A percentile compares a stretch with the other conserved stretches of the same genome.
Conservation (phyloP, 257 asterid genomes). For the Solanum medicagineum region DNA sequence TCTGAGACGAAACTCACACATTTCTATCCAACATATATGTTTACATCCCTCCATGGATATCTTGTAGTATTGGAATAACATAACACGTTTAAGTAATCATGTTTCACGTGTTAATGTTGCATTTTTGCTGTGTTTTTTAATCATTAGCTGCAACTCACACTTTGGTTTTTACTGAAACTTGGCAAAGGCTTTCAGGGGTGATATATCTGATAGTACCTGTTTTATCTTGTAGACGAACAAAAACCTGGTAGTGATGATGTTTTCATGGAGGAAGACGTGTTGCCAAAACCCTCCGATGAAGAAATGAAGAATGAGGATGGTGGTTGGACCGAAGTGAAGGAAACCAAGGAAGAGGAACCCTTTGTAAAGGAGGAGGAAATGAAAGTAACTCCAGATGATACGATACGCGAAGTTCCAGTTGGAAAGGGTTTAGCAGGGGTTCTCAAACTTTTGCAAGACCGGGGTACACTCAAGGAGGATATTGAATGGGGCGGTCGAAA, state of each 20-base stretch:
- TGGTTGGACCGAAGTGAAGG: slow-evolving; percentile 60
- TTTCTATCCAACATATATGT: not conserved
- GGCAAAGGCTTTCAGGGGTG: not conserved
- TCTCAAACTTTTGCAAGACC: slow-evolving; percentile 65
- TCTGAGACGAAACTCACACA: not conserved
- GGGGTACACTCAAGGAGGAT: slow-evolving; percentile 87
- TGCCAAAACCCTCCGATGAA: slow-evolving; percentile 36
- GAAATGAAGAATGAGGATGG: slow-evolving; percentile 41
- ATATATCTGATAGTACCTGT: not conserved
- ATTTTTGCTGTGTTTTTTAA: not conserved
- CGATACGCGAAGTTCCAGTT: slow-evolving; percentile 75
- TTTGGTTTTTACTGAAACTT: not conserved
- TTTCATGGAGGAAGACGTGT: slow-evolving; percentile 86
- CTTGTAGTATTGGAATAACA: not conserved
- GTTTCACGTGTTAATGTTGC: not conserved
- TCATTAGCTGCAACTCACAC: not conserved
- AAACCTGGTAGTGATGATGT: slow-evolving; percentile 71
- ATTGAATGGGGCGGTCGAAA: slow-evolving; percentile 98
- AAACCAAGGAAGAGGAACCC: slow-evolving; percentile 30
- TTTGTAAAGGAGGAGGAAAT: slow-evolving; percentile 39
- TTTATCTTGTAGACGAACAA: slow-evolving; percentile 42
- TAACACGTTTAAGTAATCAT: not conserved
- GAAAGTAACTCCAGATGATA: slow-evolving; percentile 53
- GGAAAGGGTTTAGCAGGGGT: slow-evolving; percentile 89
- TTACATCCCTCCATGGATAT: no score